Evolutionary conservation across 495 filamentous ascomycete genomes (phyloP), one percentile per base, ranked within the genome.

Genomic region (Penicillium daleae): DNA sequence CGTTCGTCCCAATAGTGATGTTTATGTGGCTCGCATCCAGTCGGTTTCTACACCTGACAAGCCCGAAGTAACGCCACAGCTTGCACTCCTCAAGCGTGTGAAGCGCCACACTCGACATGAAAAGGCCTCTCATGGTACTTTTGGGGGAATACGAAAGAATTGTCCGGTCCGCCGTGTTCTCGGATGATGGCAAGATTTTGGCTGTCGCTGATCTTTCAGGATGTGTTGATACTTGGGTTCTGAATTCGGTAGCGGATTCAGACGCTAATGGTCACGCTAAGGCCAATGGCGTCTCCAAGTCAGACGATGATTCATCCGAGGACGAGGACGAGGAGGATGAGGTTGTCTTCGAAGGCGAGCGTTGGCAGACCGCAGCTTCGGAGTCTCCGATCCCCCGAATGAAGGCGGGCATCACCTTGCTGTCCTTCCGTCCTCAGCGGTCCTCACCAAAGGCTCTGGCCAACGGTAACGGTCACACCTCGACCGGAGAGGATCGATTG

Each of bases 201-300:
- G 90, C 87, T 8, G 85, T 87, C 15, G 86, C 88, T 35, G 96
- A 97, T 74, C 71, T 98, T 24, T 87, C 88, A 52, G 96, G 96
- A 29, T 90, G 87, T 72, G 83, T 99, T 31, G 93, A 97, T 70
- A 91, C 87, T 15, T 99, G 92, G 87, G 74, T 90, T 5, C 74
- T 97, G 31, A 81, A 85, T 60, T 82, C 80, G 40, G 81, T 81
- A 24, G 78, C 82, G 66, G 81, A 83, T 54, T 55, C 70, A 31
- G 58, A 49, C 9, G 29, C 65, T 8, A 70, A 70, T 44, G 70
- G 56, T 75, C 76, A 55, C 53, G 61, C 31, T 52, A 74, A 71
- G 71, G 68, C 51, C 24, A 74, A 67, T 55, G 68, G 55, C 24
- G 54, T 57, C n/a, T 52, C 65, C 8, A 76, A 71, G n/a, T 82